Percentiles rank a stretch among this genome's conserved stretches.
phyloP scores from a whole-genome alignment of 2,329 filamentous ascomycete species.

The Scytalidium lignicola region DNA sequence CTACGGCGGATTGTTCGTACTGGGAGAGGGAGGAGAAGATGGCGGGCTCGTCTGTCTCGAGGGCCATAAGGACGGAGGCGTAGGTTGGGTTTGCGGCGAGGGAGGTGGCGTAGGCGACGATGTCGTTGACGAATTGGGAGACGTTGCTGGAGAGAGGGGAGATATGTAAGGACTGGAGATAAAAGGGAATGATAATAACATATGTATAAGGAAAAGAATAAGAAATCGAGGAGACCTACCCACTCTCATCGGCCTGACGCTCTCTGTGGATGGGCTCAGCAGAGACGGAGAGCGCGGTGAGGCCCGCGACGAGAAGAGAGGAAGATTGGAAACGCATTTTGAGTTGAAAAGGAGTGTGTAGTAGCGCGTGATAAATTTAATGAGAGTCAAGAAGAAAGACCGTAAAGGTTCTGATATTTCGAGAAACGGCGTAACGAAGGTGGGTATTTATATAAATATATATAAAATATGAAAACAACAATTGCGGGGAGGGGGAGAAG shows the following conservation, averaged over 20 bases:
- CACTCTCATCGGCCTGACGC: background rate
- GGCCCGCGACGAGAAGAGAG: background rate
- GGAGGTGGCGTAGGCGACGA: slow-evolving; percentile 2
- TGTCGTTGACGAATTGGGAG: slow-evolving; percentile 1
- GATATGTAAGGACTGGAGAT: background rate
- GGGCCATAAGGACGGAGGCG: slow-evolving; percentile 3
- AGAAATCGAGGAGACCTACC: background rate
- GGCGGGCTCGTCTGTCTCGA: slow-evolving; percentile 6
- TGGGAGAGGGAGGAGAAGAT: slow-evolving; percentile 2
- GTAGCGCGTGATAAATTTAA: background rate
- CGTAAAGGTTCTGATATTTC: too few species aligned
- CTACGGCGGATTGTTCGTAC: slow-evolving; percentile 1
- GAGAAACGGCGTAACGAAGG: too few species aligned
- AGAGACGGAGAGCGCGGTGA: background rate
- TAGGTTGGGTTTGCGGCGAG: slow-evolving; percentile 6
- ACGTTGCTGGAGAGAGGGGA: slow-evolving; percentile 2
- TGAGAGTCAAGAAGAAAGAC: background rate
- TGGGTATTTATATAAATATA: too few species aligned
- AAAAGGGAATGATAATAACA: too few species aligned
- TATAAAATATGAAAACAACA: too few species aligned
- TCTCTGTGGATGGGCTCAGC: background rate
- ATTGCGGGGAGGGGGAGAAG: too few species aligned
- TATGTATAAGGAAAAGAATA: too few species aligned
- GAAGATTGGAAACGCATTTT: background rate
- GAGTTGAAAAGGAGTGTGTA: slow-evolving; percentile 1